These are phyloP conservation scores for Syncephalastrum contaminatum DNA, from an alignment of 371 early-diverging fungal genomes.

Conservation along the genomic window DNA sequence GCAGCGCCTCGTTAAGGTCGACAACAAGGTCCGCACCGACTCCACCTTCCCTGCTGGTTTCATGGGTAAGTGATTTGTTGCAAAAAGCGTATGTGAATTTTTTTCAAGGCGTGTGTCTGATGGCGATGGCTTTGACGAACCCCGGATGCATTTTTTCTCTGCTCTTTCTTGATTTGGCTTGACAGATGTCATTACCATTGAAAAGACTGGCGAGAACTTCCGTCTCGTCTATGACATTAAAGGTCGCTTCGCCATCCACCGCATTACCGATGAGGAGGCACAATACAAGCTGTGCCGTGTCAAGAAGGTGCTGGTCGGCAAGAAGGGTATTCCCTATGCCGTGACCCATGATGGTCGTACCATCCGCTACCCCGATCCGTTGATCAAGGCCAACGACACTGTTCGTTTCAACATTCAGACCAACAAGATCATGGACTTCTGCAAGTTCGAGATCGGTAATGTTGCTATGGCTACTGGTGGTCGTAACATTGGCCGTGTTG, in stretches of 20 bases:
- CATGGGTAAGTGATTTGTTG: constrained; percentile 56
- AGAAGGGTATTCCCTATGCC: constrained; percentile 94
- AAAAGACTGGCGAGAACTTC: constrained; percentile 99
- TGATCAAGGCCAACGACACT: constrained; percentile 98
- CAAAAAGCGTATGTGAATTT: neutral
- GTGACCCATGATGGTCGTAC: constrained; percentile 99
- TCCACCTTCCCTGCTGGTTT: constrained; percentile 98
- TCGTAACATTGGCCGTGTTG: constrained; percentile 99
- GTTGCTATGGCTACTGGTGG: constrained; percentile 98
- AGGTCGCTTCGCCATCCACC: constrained; percentile 99
- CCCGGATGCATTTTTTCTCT: constrained; percentile 45
- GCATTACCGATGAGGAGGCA: constrained; percentile 98
- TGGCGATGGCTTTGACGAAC: constrained; percentile 53
- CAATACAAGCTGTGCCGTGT: constrained; percentile 99
- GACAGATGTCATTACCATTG: constrained; percentile 94
- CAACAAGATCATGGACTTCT: constrained; percentile 91
- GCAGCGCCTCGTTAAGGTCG: constrained; percentile 99
- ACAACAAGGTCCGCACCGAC: constrained; percentile 99
- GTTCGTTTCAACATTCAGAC: constrained; percentile 95
- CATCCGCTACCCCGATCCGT: constrained; percentile 99
- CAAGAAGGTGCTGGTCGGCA: constrained; percentile 88
- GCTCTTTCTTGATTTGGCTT: constrained; percentile 17
- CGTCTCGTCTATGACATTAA: constrained; percentile 98
- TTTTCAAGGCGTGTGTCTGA: constrained; percentile 20
- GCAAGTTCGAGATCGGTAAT: constrained; percentile 97